phyloP scores from a whole-genome alignment of 345 rosid species.

The Aethionema arabicum region DNA sequence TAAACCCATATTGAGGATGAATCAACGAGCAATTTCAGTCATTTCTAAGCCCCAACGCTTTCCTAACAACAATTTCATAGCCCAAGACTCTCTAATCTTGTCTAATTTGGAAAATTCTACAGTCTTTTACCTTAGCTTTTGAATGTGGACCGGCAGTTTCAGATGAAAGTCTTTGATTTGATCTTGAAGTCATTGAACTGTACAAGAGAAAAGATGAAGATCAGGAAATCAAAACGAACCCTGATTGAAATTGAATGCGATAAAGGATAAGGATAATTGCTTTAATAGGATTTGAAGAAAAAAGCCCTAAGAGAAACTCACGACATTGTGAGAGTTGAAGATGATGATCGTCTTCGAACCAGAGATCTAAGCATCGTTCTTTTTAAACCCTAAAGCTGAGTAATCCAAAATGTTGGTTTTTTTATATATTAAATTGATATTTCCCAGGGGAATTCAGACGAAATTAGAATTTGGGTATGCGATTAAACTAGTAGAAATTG shows the following conservation, averaged over 20 bases:
- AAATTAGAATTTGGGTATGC: slow-evolving; percentile 8
- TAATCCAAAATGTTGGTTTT: background rate
- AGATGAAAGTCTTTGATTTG: slow-evolving; percentile 29
- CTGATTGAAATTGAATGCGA: background rate
- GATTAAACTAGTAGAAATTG: background rate
- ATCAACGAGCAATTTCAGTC: background rate
- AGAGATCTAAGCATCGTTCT: slow-evolving; percentile 36
- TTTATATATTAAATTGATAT: background rate
- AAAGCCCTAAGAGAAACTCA: slow-evolving; percentile 22
- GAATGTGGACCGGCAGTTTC: slow-evolving; percentile 30
- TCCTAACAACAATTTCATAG: background rate
- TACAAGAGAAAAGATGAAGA: slow-evolving; percentile 7
- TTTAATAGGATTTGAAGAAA: slow-evolving; percentile 9
- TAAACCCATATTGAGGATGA: background rate
- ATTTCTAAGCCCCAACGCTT: background rate
- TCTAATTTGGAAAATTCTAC: background rate
- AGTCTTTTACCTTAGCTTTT: slow-evolving; percentile 18
- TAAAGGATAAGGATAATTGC: slow-evolving; percentile 14
- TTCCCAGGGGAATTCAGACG: background rate
- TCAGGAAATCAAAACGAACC: background rate
- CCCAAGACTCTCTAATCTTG: background rate
- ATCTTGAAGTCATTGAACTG: slow-evolving; percentile 33
- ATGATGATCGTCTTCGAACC: slow-evolving; percentile 33
- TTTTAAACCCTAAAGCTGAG: background rate
- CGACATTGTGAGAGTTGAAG: slow-evolving; percentile 34